Base-by-base conservation (phyloP, 2,329 filamentous ascomycete species). In the Rutstroemia sp. region DNA sequence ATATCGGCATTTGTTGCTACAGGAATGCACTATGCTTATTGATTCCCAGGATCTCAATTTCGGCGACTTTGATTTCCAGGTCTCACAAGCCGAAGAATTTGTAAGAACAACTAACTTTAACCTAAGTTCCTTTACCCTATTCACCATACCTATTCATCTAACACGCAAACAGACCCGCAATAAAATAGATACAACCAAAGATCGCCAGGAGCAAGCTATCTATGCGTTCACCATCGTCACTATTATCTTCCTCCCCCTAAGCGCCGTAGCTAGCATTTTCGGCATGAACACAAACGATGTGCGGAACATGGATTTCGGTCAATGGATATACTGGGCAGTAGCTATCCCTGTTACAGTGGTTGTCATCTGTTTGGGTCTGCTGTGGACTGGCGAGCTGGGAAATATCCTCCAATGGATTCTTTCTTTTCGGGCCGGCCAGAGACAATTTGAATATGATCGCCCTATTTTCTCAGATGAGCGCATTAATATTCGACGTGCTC, bases 221-320 rank as follows among this genome's bases (percentile, higher is more conserved):
- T 63, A 54, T 21, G 52, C 45, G 9, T 70, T 72, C 58, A 71
- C 70, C 4, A 67, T 70, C 21, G 66, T 71, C 6, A 71, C 68
- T 3, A 65, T 70, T 12, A 63, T 71, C 5, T 71, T 71, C 45
- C 58, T 71, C 8, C 69, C 69, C 7, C 58, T 70, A 4, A 59
- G 60, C 5, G 65, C 66, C 10, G 66, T 70, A 5, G 64, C 67
- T 1, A 63, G 59, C 19, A 65, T 70, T 23, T 61, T 70, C 23
- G 68, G 68, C 17, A 69, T 70, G 67, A 71, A 71, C 48, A 68
- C 65, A 6, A 61, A 57, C 14, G 68, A 70, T 47, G 45, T 54
- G n/a, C 59, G 67, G n/a, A 62, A 69, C 16, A 68, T 67, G 63
- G 56, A 62, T 3, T 51, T 59, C 12, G 53, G 54, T 10, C 67